A percentile compares a stretch with the other conserved stretches of the same genome.
Evolutionary conservation across 1,284 basidiomycete genomes (phyloP).

Genomic region (Pascua guehoae): DNA sequence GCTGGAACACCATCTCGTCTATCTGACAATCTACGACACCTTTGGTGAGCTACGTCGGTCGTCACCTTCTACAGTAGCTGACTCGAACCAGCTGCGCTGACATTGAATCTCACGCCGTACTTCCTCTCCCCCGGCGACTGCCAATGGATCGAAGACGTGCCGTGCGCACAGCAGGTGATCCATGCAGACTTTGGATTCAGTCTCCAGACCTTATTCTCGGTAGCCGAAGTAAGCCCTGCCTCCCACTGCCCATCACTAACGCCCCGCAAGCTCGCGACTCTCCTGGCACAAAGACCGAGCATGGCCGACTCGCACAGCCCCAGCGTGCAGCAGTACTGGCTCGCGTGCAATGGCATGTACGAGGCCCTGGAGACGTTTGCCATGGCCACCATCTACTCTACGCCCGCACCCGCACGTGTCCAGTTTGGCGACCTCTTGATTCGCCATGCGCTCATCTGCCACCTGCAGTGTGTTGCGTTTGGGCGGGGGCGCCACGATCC

Average conservation of each 20-base stretch:
- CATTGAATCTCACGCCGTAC: slow-evolving; percentile 5
- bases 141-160: slow-evolving; percentile 13
- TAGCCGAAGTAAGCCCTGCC: slow-evolving; percentile 1
- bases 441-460: slow-evolving; percentile 13
- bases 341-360: slow-evolving; percentile 9
- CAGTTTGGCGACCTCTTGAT: slow-evolving; percentile 17
- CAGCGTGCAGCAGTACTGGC: neutral
- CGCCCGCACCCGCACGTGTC: slow-evolving; percentile 12
- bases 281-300: slow-evolving; percentile 9
- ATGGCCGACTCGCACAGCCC: neutral
- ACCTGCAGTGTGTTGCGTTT: slow-evolving; percentile 10
- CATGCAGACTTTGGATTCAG: slow-evolving; percentile 14
- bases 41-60: slow-evolving; percentile 2
- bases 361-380: slow-evolving; percentile 14
- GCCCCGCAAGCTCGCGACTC: slow-evolving; percentile 10
- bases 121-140: neutral
- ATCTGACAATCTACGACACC: slow-evolving; percentile 11
- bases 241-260: neutral
- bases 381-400: slow-evolving; percentile 13
- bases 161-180: slow-evolving; percentile 14
- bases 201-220: slow-evolving; percentile 9
- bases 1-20: slow-evolving; percentile 14
- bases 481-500: slow-evolving; percentile 3
- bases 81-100: slow-evolving; percentile 5
- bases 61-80: neutral